Evolutionary conservation across 108 stramenopile species (phyloP).

Genomic region (Stephanodiscus minutulus): DNA sequence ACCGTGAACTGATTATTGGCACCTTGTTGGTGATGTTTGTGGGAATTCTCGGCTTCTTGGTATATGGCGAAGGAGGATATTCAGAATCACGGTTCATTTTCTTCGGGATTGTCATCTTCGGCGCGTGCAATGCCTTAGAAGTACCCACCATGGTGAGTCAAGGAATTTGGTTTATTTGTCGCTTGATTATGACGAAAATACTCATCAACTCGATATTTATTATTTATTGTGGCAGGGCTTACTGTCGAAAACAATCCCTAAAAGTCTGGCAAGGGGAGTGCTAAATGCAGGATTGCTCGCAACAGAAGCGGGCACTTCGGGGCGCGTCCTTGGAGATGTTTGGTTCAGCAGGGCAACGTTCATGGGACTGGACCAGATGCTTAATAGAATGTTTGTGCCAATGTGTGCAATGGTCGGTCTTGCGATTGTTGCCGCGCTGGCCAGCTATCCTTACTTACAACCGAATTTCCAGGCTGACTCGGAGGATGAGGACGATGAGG

Average conservation of each 20-base stretch:
- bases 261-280: slow-evolving; percentile 74
- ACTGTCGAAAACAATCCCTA: slow-evolving; percentile 82
- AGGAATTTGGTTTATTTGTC: background rate
- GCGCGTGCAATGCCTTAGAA: slow-evolving; percentile 63
- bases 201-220: background rate
- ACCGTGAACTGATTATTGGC: slow-evolving; percentile 47
- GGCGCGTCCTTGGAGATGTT: slow-evolving; percentile 75
- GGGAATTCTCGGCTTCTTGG: slow-evolving; percentile 45
- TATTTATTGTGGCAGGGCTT: slow-evolving; percentile 34
- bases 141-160: slow-evolving; percentile 72
- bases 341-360: slow-evolving; percentile 44
- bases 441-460: slow-evolving; percentile 26
- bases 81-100: slow-evolving; percentile 53
- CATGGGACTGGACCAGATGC: slow-evolving; percentile 48
- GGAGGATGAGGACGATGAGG: slow-evolving; percentile 28
- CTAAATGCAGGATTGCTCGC: slow-evolving; percentile 90
- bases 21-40: slow-evolving; percentile 32
- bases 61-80: slow-evolving; percentile 41
- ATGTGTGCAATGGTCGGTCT: slow-evolving; percentile 26
- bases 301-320: slow-evolving; percentile 90
- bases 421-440: slow-evolving; percentile 17
- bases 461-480: slow-evolving; percentile 40
- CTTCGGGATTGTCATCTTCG: slow-evolving; percentile 58
- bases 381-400: slow-evolving; percentile 41
- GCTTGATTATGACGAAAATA: background rate